These are phyloP conservation scores for Trichoderma brevicompactum DNA, from an alignment of 2,329 filamentous ascomycete genomes.

Conservation along the genomic window DNA sequence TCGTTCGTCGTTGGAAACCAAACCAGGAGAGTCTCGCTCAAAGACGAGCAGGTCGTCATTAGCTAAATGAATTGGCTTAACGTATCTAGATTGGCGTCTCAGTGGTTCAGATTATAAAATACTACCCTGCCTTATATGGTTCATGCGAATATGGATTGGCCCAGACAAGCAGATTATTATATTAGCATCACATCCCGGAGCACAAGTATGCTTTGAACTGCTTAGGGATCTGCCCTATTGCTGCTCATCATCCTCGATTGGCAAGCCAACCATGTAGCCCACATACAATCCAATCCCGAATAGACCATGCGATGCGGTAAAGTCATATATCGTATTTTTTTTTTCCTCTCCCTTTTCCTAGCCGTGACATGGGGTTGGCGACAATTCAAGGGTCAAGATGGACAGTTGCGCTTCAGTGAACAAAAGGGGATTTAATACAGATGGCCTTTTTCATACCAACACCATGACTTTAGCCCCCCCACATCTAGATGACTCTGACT, in stretches of 20 bases:
- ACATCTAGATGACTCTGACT: slow-evolving; percentile 48
- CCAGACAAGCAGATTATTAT: not conserved
- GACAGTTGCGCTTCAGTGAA: slow-evolving; percentile 32
- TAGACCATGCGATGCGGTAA: not conserved
- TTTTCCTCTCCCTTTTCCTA: slow-evolving; percentile 5
- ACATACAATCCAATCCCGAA: not conserved
- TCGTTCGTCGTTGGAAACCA: too few species aligned
- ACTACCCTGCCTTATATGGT: too few species aligned
- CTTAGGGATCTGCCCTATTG: not conserved
- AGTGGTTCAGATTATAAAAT: too few species aligned
- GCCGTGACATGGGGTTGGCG: slow-evolving; percentile 7
- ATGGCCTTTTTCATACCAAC: slow-evolving; percentile 47
- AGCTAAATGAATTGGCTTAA: too few species aligned
- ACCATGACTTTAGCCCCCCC: slow-evolving; percentile 40
- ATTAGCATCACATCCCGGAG: too few species aligned
- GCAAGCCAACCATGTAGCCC: not conserved
- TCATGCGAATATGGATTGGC: too few species aligned
- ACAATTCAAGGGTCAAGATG: slow-evolving; percentile 14
- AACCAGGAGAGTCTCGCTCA: too few species aligned
- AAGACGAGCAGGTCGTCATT: too few species aligned
- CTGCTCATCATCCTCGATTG: not conserved
- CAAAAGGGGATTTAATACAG: slow-evolving; percentile 49
- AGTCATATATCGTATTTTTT: slow-evolving; percentile 11
- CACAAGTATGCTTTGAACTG: not conserved
- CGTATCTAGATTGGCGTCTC: too few species aligned